Base-by-base conservation (phyloP, 2,329 filamentous ascomycete species). In the Claviceps arundinis region DNA sequence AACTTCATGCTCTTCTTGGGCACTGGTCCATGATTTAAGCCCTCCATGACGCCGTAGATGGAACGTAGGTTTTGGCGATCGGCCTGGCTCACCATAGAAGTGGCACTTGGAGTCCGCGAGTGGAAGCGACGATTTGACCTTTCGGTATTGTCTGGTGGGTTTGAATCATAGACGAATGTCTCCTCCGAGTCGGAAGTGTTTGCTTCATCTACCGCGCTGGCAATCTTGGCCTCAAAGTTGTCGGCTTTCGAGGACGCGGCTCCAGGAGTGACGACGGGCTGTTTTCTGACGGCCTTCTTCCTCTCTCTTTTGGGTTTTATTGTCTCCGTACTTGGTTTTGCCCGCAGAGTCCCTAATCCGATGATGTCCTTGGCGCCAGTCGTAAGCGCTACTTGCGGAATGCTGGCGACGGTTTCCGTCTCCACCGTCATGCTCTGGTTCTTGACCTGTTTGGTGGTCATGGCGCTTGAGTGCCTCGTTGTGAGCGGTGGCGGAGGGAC, bases 151-250 rank as follows among this genome's bases (percentile, higher is more conserved):
- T 85, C 82, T 50, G 88, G 87, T 9, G 91, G 93, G 62, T 98
- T 98, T 26, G 93, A 97, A 68, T 98, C 93, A 70, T 98, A 98
- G 16, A 98, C 93, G 67, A 97, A 98, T 0, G 93, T 97, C 68
- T 97, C 93, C 62, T 96, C 93, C 1, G 91, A 97, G 66, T 98
- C 93, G 6, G 91, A 96, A 13, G 91, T 95, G 66, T 96, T 87
- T 45, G 89, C 89, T 67, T 97, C 90, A 65, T 97, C 91, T 50
- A 98, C 89, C 8, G 91, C 91, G 65, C 84, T 96, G 49, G 91
- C 91, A 59, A 98, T 89, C 64, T 95, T 95, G 59, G 90, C 89
- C 71, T 97, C 93, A 65, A 98, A 98, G 50, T 97, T 89, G 68
- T 98, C 93, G 64, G 93, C 91, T 72, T 97, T 97, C 55, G 90